These are phyloP conservation scores for Aethionema arabicum DNA, from an alignment of 345 rosid genomes.

Conservation along the genomic window DNA sequence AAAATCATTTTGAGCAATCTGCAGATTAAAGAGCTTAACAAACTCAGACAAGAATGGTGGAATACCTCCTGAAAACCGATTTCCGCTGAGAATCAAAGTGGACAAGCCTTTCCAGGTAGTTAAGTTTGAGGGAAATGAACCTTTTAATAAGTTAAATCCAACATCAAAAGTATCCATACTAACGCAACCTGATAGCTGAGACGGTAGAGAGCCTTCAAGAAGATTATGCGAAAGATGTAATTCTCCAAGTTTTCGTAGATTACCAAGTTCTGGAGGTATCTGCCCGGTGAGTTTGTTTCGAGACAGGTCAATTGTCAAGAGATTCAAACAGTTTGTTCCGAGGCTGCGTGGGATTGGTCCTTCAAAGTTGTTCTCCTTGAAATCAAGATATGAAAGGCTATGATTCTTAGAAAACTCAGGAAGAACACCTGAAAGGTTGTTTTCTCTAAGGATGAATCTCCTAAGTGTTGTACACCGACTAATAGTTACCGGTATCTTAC, in stretches of 20 bases:
- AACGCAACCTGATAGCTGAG: slow-evolving; percentile 46
- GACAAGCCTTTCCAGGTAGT: slow-evolving; percentile 52
- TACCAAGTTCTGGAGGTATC: slow-evolving; percentile 52
- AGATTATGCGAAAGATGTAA: slow-evolving; percentile 56
- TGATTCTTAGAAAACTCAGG: slow-evolving; percentile 51
- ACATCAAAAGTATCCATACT: slow-evolving; percentile 44
- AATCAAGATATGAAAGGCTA: slow-evolving; percentile 45
- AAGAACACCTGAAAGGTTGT: slow-evolving; percentile 49
- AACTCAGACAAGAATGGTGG: slow-evolving; percentile 56
- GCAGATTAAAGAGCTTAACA: slow-evolving; percentile 47
- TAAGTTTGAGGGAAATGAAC: slow-evolving; percentile 49
- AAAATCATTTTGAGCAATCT: slow-evolving; percentile 59
- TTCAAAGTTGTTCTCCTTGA: slow-evolving; percentile 50
- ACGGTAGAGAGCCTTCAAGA: slow-evolving; percentile 53
- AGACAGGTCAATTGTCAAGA: slow-evolving; percentile 50
- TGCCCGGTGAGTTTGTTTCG: slow-evolving; percentile 52
- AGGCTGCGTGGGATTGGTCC: slow-evolving; percentile 63
- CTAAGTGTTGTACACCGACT: slow-evolving; percentile 55
- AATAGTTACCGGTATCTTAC: slow-evolving; percentile 50
- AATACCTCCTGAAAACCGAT: slow-evolving; percentile 57
- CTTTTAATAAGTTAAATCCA: slow-evolving; percentile 54
- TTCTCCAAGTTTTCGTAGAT: slow-evolving; percentile 43
- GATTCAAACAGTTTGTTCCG: slow-evolving; percentile 42
- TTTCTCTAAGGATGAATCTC: slow-evolving; percentile 55
- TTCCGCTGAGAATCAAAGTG: slow-evolving; percentile 52